Evolutionary conservation across 2,329 filamentous ascomycete species (phyloP), one percentile per base, ranked within the genome.

Genomic region (Aureobasidium vineae): DNA sequence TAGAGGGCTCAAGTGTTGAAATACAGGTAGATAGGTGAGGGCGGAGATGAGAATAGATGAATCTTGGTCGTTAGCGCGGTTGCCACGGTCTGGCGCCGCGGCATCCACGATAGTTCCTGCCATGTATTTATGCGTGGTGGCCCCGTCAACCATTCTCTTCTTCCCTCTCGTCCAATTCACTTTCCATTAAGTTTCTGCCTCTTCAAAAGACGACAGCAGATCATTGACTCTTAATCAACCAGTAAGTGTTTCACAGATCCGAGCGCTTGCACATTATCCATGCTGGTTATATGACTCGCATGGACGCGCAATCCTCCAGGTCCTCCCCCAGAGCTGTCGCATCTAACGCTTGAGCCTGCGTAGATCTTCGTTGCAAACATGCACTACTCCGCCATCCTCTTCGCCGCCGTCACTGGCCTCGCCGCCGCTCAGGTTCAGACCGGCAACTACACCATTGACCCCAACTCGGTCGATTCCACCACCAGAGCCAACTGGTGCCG

Each of bases 401-500:
- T 82, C 72, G 76, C 81, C 73, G 78, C 79, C 69, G 74, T 83
- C 69, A 75, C 80, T 70, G 76, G 78, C 72, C 71, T 80, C 36
- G 78, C 77, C 63, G 77, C 77, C 64, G 80, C 81, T 54, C 80
- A 82, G 73, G 78, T 74, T 71, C 53, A 57, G 53, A 6, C 33
- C 16, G 36, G 53, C 53, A 75, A 71, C 69, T 76, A 76, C 71
- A 70, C 71, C 66, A 80, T 86, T 73, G 73, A 79, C 69, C 71
- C 81, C 63, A 75, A 70, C 71, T 61, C 70, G 33, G 76, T 86
- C 49, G 69, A 74, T 49, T n/a, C 71, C 2, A 64, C 73, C 49
- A 70, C 74, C 28, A 77, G 77, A 69, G 70, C 76, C 73, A 70
- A 77, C 66, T 89, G 86, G 86, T 90, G 87, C 74, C 75, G 76